phyloP scores from a whole-genome alignment of 1,284 basidiomycete species.

The Cutaneotrichosporon cavernicola region DNA sequence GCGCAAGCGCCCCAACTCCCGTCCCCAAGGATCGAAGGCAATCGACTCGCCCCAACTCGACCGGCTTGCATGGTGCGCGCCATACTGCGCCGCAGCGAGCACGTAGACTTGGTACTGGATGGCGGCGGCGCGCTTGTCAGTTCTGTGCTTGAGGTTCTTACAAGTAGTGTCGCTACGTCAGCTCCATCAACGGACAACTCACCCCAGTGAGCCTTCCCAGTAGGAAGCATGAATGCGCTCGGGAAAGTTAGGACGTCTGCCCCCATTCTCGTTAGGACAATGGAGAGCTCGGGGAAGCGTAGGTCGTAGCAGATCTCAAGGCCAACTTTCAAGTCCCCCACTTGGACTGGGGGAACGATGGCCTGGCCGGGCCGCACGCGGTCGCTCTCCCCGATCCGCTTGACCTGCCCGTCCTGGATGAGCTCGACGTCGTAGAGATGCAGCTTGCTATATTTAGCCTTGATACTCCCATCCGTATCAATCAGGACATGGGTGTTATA shows the following conservation, averaged over 20 bases:
- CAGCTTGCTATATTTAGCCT: constrained; percentile 54
- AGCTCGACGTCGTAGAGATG: constrained; percentile 59
- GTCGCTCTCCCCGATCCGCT: constrained; percentile 39
- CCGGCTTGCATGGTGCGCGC: constrained; percentile 36
- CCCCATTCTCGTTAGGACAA: constrained; percentile 53
- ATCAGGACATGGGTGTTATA: constrained; percentile 58
- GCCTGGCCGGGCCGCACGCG: constrained; percentile 48
- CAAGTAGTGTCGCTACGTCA: constrained; percentile 32
- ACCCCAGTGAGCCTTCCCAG: constrained; percentile 52
- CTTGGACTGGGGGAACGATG: constrained; percentile 42
- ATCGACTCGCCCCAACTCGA: constrained; percentile 46
- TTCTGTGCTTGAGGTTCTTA: constrained; percentile 8
- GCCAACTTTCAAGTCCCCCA: constrained; percentile 49
- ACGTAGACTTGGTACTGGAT: constrained; percentile 50
- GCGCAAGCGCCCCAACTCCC: constrained; percentile 36
- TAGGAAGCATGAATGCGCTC: constrained; percentile 56
- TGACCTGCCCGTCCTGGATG: constrained; percentile 32
- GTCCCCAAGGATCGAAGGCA: constrained; percentile 47
- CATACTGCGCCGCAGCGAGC: constrained; percentile 47
- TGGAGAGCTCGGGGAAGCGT: constrained; percentile 56
- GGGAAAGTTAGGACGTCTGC: constrained; percentile 57
- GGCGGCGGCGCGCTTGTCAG: constrained; percentile 36
- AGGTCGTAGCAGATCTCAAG: constrained; percentile 60
- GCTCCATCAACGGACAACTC: constrained; percentile 9
- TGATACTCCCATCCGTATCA: constrained; percentile 48